Base-by-base conservation (phyloP, 306 rosid species). In the Cucurbita ficifolia region DNA sequence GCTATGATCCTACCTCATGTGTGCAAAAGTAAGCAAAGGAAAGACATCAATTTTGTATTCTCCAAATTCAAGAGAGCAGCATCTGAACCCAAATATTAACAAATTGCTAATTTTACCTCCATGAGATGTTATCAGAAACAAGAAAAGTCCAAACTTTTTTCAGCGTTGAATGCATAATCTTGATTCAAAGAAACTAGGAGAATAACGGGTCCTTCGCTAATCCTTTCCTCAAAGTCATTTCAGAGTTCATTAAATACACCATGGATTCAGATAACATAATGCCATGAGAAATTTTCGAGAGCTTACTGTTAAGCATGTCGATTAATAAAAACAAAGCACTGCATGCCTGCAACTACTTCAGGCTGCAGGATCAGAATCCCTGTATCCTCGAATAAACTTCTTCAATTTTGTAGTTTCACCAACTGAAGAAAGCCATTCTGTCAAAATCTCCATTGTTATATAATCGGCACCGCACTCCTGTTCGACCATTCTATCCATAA, bases 381-480 rank as follows among this genome's bases (percentile, higher is more conserved):
- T 74, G 35, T 80, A 79, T 60, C 89, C 96, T 51, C 53, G 57
- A 1, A 80, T 75, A 73, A 91, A 87, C 12, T 21, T 72, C 69
- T 81, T 78, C 75, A 91, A 82, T 79, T 79, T 83, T 49, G 75
- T 82, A 1, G 48, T 78, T 78, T 89, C 83, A 29, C 88, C 89
- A 42, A 74, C 84, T 0, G 84, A 79, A 49, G 85, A 63, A 76
- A 91, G 87, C 97, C 97, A 89, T 70, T 91, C 88, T 0, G 96
- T 83, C 54, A 91, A 90, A 72, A 89, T 81, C 69, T 89, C 93
- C 88, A 87, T 82, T 76, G 91, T 91, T 81, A 79, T 76, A 60
- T 83, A 84, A 81, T 91, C 89, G 48, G 97, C 90, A 65, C 42
- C 52, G 76, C 91, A 91, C 8, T 90, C 91, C 46, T 86, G 80